Conservation (phyloP, 345 rosid species). For the Ricinus communis region DNA sequence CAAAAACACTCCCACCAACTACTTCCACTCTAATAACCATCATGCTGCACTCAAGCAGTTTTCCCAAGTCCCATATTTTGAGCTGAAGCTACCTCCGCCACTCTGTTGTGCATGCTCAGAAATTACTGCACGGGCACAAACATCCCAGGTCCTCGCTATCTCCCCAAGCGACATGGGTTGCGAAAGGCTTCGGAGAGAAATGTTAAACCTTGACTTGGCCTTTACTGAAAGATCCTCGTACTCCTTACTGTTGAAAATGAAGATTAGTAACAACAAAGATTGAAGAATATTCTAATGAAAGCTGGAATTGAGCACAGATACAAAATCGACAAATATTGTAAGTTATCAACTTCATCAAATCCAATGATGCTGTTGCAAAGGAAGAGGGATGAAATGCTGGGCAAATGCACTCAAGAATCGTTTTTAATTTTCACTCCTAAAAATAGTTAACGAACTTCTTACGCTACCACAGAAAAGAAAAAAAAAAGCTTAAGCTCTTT, state of each 20-base stretch:
- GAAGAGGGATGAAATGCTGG: too few relatives aligned
- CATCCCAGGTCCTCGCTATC: conserved; percentile 39
- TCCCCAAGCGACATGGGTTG: conserved; percentile 40
- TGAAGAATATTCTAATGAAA: not conserved
- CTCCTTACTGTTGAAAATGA: conserved; percentile 21
- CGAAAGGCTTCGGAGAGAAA: conserved; percentile 26
- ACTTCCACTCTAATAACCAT: not conserved
- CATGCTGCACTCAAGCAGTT: conserved; percentile 26
- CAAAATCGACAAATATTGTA: not conserved
- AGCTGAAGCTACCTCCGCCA: conserved; percentile 51
- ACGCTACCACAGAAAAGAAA: too few relatives aligned
- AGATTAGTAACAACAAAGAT: not conserved
- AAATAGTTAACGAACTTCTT: too few relatives aligned
- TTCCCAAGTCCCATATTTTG: conserved; percentile 46
- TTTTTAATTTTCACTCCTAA: too few relatives aligned
- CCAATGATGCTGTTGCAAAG: too few relatives aligned
- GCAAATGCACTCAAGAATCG: too few relatives aligned
- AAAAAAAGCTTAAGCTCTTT: too few relatives aligned
- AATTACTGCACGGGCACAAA: conserved; percentile 30
- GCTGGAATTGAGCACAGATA: not conserved
- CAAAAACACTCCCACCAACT: not conserved
- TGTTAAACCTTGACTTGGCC: conserved; percentile 31
- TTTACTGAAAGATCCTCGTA: conserved; percentile 33
- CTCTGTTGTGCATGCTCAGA: conserved; percentile 30
- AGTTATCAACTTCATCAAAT: not conserved